Evolutionary conservation across 345 rosid genomes (phyloP).

Genomic region (Brassica nigra): DNA sequence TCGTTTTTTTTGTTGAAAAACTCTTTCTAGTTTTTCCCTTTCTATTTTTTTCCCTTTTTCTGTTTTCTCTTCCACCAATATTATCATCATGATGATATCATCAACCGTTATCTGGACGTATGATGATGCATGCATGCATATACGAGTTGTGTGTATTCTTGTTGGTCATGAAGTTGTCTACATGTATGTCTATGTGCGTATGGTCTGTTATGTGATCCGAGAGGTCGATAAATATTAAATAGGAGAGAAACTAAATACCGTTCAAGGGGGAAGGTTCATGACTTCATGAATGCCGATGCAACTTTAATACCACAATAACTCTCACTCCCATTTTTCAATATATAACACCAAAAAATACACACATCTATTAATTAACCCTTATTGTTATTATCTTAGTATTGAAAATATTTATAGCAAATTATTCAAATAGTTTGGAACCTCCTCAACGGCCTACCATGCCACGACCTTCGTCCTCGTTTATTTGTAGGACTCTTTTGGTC

Average conservation of each 20-base stretch:
- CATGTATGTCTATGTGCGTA: constrained; percentile 12
- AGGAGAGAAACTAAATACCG: constrained; percentile 43
- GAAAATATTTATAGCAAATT: background rate
- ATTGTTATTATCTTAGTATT: background rate
- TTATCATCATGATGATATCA: constrained; percentile 15
- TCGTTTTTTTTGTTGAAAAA: too few species aligned
- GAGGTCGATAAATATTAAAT: constrained; percentile 31
- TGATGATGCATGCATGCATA: constrained; percentile 19
- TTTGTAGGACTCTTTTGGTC: constrained; percentile 28
- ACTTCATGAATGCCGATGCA: constrained; percentile 45
- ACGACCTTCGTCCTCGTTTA: constrained; percentile 25
- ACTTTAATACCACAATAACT: constrained; percentile 40
- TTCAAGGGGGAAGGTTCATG: constrained; percentile 41
- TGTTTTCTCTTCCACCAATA: background rate
- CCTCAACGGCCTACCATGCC: constrained; percentile 28
- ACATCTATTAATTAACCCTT: background rate
- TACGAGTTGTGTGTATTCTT: constrained; percentile 17
- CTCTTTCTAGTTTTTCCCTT: background rate
- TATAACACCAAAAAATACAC: constrained; percentile 15
- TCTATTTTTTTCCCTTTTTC: background rate
- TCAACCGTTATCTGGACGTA: constrained; percentile 16
- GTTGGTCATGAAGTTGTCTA: constrained; percentile 23
- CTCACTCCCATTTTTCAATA: constrained; percentile 34
- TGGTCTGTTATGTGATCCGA: constrained; percentile 10
- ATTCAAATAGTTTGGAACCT: constrained; percentile 19